Evolutionary conservation across 306 rosid genomes (phyloP), one percentile per base, ranked within the genome.

Genomic region (Pyrus communis): DNA sequence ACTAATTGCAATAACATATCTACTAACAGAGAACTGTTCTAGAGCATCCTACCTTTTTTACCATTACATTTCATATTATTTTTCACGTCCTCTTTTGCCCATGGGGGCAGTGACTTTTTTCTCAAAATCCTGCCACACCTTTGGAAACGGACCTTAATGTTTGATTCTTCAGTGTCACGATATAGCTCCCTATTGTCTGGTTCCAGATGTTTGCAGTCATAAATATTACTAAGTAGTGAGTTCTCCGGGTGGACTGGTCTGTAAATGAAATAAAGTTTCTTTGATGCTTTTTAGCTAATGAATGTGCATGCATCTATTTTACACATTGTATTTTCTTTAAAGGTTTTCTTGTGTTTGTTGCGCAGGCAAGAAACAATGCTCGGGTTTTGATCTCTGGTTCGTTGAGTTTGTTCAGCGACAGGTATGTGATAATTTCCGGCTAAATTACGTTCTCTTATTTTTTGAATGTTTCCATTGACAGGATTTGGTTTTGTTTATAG

Each of bases 341-440:
- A 52, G 2, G 14, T 33, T 35, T 18, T 4, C n/a, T 61, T 10
- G 11, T 17, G 54, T 28, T 72, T 75, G 33, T 57, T 46, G 80
- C 60, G 69, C 81, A 95, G 99, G 99, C 99, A n/a, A 92, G 97
- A 86, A 95, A 95, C 85, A 89, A 89, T 89, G 99, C 99, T 42
- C 91, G 99, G 82, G 81, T 95, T 82, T 82, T 95, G 85, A 87
- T 95, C 70, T 89, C 99, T 75, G 97, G 99, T 69, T 95, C 99
- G 30, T 81, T 92, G 73, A 91, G 89, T 78, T 67, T 92, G 86
- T 95, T 95, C 84, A 88, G 97, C 77, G 90, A 92, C 73, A 79
- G 93, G 99, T 92, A 88, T 23, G 93, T 42, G 74, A 49, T 67
- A 4, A 52, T 77, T 63, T 27, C 70, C 28, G 31, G 51, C 52